A percentile compares a stretch with the other conserved stretches of the same genome.
Evolutionary conservation across 345 rosid genomes (phyloP).

Genomic region (Camelina laxa): DNA sequence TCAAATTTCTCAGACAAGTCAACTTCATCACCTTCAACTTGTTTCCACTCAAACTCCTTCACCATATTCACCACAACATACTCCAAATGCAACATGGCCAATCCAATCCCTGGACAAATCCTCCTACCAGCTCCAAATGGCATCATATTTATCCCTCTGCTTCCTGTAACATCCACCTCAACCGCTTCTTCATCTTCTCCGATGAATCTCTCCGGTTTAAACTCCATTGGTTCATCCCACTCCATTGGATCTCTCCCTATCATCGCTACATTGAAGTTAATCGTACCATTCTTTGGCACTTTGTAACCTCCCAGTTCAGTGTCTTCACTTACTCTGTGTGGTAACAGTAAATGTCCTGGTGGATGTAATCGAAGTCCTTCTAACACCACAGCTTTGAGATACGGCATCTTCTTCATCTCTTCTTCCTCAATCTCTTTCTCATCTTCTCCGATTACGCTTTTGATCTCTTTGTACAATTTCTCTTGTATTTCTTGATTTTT

Average conservation of each 20-base stretch:
- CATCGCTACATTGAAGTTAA: slow-evolving; percentile 32
- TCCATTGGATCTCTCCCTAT: slow-evolving; percentile 36
- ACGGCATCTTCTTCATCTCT: slow-evolving; percentile 18
- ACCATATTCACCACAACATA: slow-evolving; percentile 40
- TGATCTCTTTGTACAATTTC: slow-evolving; percentile 25
- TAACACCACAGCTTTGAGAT: slow-evolving; percentile 24
- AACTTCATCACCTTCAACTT: slow-evolving; percentile 17
- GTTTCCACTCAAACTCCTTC: slow-evolving; percentile 31
- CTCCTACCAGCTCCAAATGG: slow-evolving; percentile 43
- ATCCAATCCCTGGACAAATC: slow-evolving; percentile 36
- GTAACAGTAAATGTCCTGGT: slow-evolving; percentile 22
- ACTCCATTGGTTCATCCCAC: slow-evolving; percentile 41
- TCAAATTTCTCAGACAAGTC: slow-evolving; percentile 32
- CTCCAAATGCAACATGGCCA: slow-evolving; percentile 35
- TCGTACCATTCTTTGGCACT: slow-evolving; percentile 26
- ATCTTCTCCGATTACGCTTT: slow-evolving; percentile 10
- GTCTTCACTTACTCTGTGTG: neutral
- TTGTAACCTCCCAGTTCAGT: slow-evolving; percentile 25
- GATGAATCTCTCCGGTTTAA: slow-evolving; percentile 33
- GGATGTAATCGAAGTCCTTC: slow-evolving; percentile 30
- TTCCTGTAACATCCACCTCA: slow-evolving; percentile 23
- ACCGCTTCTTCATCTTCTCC: neutral
- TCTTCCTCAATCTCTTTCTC: slow-evolving; percentile 4
- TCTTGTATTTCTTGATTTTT: slow-evolving; percentile 9
- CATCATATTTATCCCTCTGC: slow-evolving; percentile 38